phyloP scores from a whole-genome alignment of 2,329 filamentous ascomycete genomes.

The Neophaeococcomyces aloes region DNA sequence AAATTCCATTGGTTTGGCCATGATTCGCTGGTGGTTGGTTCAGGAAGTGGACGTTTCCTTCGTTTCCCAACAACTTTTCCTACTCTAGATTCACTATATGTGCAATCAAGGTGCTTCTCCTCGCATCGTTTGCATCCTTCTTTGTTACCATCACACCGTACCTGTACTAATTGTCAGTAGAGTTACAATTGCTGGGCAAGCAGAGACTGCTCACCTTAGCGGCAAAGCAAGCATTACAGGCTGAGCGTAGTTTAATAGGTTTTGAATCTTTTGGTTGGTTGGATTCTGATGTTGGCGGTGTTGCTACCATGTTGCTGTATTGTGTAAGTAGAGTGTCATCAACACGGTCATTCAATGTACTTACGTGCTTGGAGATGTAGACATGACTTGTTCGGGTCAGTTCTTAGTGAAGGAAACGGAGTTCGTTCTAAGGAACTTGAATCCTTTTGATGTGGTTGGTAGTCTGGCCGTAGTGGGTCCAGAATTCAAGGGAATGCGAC shows the following conservation, averaged over 20 bases:
- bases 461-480: too few relatives aligned
- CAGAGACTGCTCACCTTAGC: too few relatives aligned
- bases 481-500: too few relatives aligned
- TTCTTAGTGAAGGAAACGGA: not conserved
- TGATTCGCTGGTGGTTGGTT: conserved; percentile 6
- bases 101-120: conserved; percentile 19
- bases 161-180: conserved; percentile 13
- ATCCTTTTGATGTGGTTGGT: too few relatives aligned
- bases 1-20: conserved; percentile 2
- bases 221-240: conserved; percentile 22
- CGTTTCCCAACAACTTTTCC: conserved; percentile 22
- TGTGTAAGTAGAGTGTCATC: not conserved
- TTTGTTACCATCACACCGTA: conserved; percentile 22
- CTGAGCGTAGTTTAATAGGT: conserved; percentile 20
- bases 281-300: not conserved
- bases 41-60: conserved; percentile 19
- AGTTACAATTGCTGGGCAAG: conserved; percentile 1
- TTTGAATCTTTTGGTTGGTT: conserved; percentile 9
- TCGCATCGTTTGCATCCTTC: conserved; percentile 19
- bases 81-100: conserved; percentile 22
- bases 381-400: not conserved
- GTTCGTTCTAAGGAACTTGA: too few relatives aligned
- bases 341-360: not conserved
- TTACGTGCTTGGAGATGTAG: conserved; percentile 3
- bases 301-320: not conserved